Evolutionary conservation across 2,329 filamentous ascomycete genomes (phyloP).

Genomic region (Tolypocladium amazonense): DNA sequence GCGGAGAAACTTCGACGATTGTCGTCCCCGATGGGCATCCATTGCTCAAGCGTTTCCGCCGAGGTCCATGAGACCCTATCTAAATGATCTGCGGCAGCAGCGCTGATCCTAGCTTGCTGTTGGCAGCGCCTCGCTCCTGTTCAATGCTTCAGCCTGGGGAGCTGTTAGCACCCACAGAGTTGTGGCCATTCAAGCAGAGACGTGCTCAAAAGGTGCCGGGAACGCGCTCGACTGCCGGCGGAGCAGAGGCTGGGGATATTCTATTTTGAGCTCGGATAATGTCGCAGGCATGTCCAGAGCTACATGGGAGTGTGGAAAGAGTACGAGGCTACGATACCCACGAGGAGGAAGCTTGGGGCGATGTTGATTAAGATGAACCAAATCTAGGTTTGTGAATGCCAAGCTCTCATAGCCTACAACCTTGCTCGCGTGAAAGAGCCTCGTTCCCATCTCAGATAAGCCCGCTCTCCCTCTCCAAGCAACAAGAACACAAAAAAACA

Average conservation of each 20-base stretch:
- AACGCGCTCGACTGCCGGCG: too few relatives aligned
- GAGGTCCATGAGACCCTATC: not conserved
- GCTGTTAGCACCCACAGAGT: not conserved
- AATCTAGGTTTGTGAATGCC: constrained; percentile 4
- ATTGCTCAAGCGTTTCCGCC: not conserved
- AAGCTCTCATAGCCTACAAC: constrained; percentile 1
- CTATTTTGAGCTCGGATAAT: not conserved
- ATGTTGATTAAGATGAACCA: constrained; percentile 5
- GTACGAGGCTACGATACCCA: constrained; percentile 3
- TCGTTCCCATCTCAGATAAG: not conserved
- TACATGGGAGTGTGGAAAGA: not conserved
- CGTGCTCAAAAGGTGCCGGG: not conserved
- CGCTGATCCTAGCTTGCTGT: not conserved
- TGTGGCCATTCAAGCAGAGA: not conserved
- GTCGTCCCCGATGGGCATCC: not conserved
- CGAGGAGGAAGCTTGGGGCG: constrained; percentile 3
- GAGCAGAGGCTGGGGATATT: not conserved
- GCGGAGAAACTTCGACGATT: not conserved
- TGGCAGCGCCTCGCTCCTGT: not conserved
- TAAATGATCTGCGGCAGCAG: not conserved
- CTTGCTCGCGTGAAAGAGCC: not conserved
- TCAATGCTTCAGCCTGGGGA: not conserved
- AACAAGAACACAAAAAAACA: constrained; percentile 2
- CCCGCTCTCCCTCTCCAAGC: not conserved
- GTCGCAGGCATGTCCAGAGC: not conserved